Percentiles rank a stretch among this genome's conserved stretches.
Conservation (phyloP, 257 asterid species). For the Solanum tarapatanum region DNA sequence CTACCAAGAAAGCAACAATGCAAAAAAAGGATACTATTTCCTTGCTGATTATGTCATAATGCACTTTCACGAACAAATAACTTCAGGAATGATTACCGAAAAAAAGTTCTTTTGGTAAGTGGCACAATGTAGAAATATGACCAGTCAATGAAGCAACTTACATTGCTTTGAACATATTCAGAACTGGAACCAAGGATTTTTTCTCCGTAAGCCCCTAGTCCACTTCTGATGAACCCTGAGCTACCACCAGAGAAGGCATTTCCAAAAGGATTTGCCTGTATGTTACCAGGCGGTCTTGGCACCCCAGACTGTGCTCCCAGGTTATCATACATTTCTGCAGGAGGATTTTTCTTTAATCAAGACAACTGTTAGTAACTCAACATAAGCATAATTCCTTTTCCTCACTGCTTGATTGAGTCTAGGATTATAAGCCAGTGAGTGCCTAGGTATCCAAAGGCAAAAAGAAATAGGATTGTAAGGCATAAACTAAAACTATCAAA, state of each 20-base stretch:
- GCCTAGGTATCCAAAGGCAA: neutral
- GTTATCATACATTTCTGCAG: conserved; percentile 3
- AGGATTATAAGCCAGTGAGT: neutral
- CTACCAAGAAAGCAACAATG: neutral
- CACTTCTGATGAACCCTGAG: conserved; percentile 1
- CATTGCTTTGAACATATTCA: conserved; percentile 10
- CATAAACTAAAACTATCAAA: neutral
- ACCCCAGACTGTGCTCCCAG: neutral
- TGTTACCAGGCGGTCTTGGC: neutral
- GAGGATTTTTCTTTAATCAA: neutral
- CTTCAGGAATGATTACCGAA: neutral
- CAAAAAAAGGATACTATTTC: neutral
- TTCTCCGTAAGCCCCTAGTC: conserved; percentile 9
- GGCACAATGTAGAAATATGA: neutral
- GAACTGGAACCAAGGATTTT: conserved; percentile 13
- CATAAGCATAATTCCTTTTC: neutral
- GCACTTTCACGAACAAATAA: neutral
- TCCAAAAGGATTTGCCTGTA: conserved; percentile 2
- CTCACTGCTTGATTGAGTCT: neutral
- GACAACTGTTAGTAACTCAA: neutral
- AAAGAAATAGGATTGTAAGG: neutral
- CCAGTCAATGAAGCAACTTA: neutral
- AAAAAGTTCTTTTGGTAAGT: neutral
- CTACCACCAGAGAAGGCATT: conserved; percentile 8
- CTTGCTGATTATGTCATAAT: neutral